Evolutionary conservation across 2,329 filamentous ascomycete genomes (phyloP).

Genomic region (Gyromitra esculenta): DNA sequence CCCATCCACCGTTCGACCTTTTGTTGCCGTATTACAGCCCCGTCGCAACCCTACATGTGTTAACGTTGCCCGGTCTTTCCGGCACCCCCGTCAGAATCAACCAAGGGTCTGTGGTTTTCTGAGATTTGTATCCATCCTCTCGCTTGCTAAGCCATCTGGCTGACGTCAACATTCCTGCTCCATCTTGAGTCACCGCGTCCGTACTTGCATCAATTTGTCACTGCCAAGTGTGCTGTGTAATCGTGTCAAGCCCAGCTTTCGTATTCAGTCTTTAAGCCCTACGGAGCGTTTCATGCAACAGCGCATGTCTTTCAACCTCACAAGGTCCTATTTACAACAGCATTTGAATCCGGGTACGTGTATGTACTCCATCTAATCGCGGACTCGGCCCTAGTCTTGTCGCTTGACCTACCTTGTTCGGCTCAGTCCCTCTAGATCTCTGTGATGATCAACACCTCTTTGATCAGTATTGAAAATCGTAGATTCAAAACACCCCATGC

Average conservation of each 20-base stretch:
- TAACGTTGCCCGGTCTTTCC: slow-evolving; percentile 36
- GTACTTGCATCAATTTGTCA: slow-evolving; percentile 9
- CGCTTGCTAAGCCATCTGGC: slow-evolving; percentile 36
- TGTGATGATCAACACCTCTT: neutral
- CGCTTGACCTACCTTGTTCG: too few relatives aligned
- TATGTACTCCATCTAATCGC: neutral
- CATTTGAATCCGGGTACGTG: neutral
- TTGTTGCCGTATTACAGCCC: neutral
- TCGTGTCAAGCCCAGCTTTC: slow-evolving; percentile 21
- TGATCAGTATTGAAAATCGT: neutral
- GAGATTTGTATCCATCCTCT: slow-evolving; percentile 22
- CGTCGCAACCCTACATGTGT: slow-evolving; percentile 4
- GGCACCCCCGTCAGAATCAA: slow-evolving; percentile 25
- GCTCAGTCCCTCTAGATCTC: too few relatives aligned
- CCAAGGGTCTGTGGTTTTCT: slow-evolving; percentile 15
- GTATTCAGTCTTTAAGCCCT: slow-evolving; percentile 17
- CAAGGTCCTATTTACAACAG: neutral
- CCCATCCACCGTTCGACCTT: neutral
- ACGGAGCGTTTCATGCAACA: slow-evolving; percentile 8
- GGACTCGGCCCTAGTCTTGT: neutral
- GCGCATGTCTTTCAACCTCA: neutral
- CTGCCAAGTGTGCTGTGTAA: slow-evolving; percentile 15
- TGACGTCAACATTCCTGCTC: slow-evolving; percentile 30
- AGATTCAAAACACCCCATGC: neutral
- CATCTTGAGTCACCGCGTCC: slow-evolving; percentile 29